phyloP scores from a whole-genome alignment of 1,284 basidiomycete genomes.

The Meira miltonrushii region DNA sequence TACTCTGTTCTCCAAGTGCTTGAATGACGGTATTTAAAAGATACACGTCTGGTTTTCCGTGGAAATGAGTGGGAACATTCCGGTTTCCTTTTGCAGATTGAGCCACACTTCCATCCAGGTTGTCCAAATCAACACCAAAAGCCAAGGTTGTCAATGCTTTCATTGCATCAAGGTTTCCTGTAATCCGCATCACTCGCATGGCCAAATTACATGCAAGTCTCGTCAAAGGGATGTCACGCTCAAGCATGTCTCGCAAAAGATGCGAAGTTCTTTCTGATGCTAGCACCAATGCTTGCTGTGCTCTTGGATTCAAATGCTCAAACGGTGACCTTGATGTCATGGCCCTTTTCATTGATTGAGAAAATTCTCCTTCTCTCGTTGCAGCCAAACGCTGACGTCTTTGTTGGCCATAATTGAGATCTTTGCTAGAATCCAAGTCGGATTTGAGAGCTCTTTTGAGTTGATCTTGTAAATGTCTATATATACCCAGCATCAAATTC shows the following conservation, averaged over 20 bases:
- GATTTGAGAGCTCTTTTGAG: conserved; percentile 27
- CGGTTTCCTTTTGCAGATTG: not conserved
- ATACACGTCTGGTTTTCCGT: conserved; percentile 15
- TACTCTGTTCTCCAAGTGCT: conserved; percentile 48
- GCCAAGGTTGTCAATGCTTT: conserved; percentile 31
- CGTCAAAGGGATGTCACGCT: conserved; percentile 24
- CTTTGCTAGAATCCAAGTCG: conserved; percentile 8
- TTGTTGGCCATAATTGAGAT: not conserved
- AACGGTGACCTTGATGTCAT: no score
- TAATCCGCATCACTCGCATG: conserved; percentile 34
- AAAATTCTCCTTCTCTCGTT: conserved; percentile 28
- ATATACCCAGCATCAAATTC: conserved; percentile 39
- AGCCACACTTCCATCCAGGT: conserved; percentile 23
- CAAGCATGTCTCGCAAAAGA: conserved; percentile 35
- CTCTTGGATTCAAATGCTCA: not conserved
- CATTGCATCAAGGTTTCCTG: conserved; percentile 39
- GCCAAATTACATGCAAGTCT: conserved; percentile 39
- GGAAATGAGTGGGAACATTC: not conserved
- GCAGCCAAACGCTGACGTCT: conserved; percentile 18
- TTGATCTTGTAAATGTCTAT: conserved; percentile 30
- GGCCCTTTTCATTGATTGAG: conserved; percentile 20
- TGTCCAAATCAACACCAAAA: conserved; percentile 40
- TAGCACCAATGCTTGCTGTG: not conserved
- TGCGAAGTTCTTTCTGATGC: conserved; percentile 25
- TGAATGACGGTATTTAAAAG: conserved; percentile 48